phyloP scores from a whole-genome alignment of 257 asterid species.

The Fraxinus americana region DNA sequence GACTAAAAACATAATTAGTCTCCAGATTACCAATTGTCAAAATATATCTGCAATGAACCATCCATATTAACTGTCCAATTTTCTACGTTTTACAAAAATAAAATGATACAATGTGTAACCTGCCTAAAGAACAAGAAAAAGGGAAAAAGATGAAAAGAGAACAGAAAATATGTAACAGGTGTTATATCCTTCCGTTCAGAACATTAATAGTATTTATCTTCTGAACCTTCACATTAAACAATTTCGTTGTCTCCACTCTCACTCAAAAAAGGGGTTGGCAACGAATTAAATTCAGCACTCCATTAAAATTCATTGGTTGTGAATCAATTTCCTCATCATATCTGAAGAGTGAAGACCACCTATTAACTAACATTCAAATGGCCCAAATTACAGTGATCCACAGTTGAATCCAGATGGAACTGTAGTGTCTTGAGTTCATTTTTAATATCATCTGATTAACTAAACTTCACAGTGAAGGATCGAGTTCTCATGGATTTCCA shows the following conservation, averaged over 20 bases:
- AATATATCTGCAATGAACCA: not conserved
- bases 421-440: not conserved
- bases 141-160: not conserved
- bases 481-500: not conserved
- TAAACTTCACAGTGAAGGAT: not conserved
- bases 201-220: not conserved
- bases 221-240: not conserved
- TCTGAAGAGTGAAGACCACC: not conserved
- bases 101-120: not conserved
- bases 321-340: not conserved
- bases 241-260: not conserved
- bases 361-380: constrained; percentile 4
- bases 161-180: not conserved
- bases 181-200: not conserved
- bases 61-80: not conserved
- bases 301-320: not conserved
- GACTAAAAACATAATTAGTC: not conserved
- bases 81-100: not conserved
- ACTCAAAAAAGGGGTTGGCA: not conserved
- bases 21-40: not conserved
- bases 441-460: not conserved
- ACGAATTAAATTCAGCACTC: not conserved
- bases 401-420: not conserved
- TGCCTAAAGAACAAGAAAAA: not conserved
- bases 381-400: not conserved